Evolutionary conservation across 257 asterid genomes (phyloP).

Genomic region (Solanum verrucosum): DNA sequence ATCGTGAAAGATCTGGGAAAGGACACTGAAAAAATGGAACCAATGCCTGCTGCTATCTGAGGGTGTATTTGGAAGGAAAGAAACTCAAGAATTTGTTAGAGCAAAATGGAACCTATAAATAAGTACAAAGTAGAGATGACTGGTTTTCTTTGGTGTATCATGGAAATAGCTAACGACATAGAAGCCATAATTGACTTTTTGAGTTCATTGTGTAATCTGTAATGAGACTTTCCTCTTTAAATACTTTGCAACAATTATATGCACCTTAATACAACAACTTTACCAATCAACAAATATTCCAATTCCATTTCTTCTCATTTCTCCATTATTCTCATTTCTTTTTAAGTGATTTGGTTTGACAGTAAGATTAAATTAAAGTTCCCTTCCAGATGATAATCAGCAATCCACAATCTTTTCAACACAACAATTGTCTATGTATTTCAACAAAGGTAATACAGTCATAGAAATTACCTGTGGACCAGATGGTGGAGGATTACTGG

Average conservation of each 20-base stretch:
- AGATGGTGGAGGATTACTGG: slow-evolving; percentile 68
- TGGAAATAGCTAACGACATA: background rate
- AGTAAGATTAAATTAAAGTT: background rate
- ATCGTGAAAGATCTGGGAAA: background rate
- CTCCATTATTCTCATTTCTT: background rate
- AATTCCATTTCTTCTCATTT: background rate
- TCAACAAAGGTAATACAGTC: background rate
- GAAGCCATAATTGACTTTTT: background rate
- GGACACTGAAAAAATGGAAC: background rate
- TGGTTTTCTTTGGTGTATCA: background rate
- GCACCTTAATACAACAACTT: background rate
- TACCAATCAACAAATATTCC: background rate
- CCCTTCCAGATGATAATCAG: background rate
- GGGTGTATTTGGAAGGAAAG: background rate
- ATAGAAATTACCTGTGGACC: slow-evolving; percentile 55
- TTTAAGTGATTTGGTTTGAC: background rate
- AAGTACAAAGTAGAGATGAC: background rate
- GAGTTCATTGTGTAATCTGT: background rate
- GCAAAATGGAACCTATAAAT: background rate
- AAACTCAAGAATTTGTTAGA: background rate
- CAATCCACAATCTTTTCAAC: background rate
- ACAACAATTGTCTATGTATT: background rate
- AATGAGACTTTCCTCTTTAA: background rate
- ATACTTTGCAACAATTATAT: background rate
- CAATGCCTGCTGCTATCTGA: background rate